Percentiles rank a stretch among this genome's conserved stretches.
Conservation (phyloP, 2,329 filamentous ascomycete genomes). For the Colletotrichum chrysophilum region DNA sequence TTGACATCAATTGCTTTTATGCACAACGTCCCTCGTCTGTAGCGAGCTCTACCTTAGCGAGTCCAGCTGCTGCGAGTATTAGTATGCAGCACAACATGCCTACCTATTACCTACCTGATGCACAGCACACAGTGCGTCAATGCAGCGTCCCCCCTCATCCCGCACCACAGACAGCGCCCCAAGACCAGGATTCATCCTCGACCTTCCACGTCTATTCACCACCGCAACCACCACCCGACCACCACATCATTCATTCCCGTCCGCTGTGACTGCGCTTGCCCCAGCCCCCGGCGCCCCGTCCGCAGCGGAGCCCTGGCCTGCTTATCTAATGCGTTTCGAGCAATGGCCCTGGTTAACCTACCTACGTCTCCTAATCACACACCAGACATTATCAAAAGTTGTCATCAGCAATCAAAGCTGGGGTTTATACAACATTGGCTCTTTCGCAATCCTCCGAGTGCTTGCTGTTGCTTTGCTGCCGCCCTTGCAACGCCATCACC, state of each 20-base stretch:
- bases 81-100: background rate
- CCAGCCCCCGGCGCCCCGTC: constrained; percentile 5
- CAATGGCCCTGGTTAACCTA: constrained; percentile 26
- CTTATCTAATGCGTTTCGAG: constrained; percentile 27
- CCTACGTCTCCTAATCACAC: constrained; percentile 34
- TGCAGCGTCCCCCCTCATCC: background rate
- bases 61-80: background rate
- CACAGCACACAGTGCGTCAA: constrained; percentile 5
- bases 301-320: constrained; percentile 19
- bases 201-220: background rate
- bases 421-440: constrained; percentile 5
- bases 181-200: background rate
- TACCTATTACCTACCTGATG: background rate
- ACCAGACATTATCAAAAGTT: constrained; percentile 30
- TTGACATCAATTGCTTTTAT: background rate
- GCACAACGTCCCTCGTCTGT: background rate
- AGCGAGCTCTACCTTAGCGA: background rate
- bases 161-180: background rate
- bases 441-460: background rate
- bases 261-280: background rate
- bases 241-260: background rate
- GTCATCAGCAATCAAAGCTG: constrained; percentile 34
- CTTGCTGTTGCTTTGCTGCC: background rate
- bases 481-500: background rate
- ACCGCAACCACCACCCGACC: background rate